These are phyloP conservation scores for Ceratobasidium sp. DNA, from an alignment of 1,284 basidiomycete species.

Conservation along the genomic window DNA sequence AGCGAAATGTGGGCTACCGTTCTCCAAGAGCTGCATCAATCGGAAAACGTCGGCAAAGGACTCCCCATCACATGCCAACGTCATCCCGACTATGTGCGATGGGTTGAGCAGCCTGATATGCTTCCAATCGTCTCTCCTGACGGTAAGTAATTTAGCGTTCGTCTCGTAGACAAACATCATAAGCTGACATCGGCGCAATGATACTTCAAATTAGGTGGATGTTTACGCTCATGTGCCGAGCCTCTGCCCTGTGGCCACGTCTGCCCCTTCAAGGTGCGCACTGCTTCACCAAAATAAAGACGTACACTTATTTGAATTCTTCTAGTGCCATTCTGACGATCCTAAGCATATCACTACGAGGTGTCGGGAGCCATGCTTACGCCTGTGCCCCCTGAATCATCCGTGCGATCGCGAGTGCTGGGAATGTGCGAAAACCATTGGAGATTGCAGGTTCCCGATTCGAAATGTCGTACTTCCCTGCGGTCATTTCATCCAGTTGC, in stretches of 20 bases:
- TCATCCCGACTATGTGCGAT: constrained; percentile 64
- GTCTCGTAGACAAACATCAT: neutral
- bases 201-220: constrained; percentile 66
- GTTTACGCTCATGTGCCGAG: constrained; percentile 68
- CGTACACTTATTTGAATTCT: neutral
- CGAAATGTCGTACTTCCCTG: constrained; percentile 70
- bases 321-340: constrained; percentile 77
- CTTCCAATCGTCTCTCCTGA: constrained; percentile 70
- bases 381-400: constrained; percentile 69
- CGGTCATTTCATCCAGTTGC: constrained; percentile 67
- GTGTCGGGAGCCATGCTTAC: constrained; percentile 68
- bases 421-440: constrained; percentile 68
- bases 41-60: constrained; percentile 64
- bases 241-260: constrained; percentile 76
- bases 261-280: constrained; percentile 72
- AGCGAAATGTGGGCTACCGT: constrained; percentile 73
- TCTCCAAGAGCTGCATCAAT: constrained; percentile 66
- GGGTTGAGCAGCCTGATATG: constrained; percentile 66
- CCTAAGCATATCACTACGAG: constrained; percentile 65
- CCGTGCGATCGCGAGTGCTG: constrained; percentile 65
- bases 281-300: neutral
- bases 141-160: constrained; percentile 56
- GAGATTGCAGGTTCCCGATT: constrained; percentile 67
- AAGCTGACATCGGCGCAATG: neutral
- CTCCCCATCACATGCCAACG: constrained; percentile 72